Base-by-base conservation (phyloP, 2,329 filamentous ascomycete species). In the Ophiostoma pallidulum region DNA sequence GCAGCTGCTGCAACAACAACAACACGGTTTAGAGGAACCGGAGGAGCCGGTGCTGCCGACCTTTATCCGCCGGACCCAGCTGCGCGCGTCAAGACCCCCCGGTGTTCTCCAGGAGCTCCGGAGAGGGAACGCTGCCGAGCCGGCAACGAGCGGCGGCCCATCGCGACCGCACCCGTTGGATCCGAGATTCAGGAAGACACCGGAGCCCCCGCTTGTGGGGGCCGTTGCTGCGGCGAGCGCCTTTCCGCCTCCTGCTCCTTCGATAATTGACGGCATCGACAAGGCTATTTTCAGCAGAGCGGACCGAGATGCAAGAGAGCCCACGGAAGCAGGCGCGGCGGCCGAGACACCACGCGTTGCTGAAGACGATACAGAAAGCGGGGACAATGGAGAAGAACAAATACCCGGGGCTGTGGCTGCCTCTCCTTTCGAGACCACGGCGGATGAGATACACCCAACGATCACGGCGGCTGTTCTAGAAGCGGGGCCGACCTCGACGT, bases 201-300 rank as follows among this genome's bases (percentile, higher is more conserved):
- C 28, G 41, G 14, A n/a, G 6, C 19, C 14, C 8, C 16, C n/a
- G 33, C 5, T 18, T 19, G 4, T 10, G 24, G 24, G 24, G 24
- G 24, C n/a, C n/a, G n/a, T n/a, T n/a, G n/a, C n/a, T n/a, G n/a
- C n/a, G n/a, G n/a, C n/a, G n/a, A n/a, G n/a, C n/a, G n/a, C n/a
- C n/a, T n/a, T n/a, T 28, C 6, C 24, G 5, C 10, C 24, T 10
- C 5, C 24, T 28, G 24, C 36, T 6, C 56, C 64, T 9, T 64
- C 67, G 28, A 52, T 66, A 1, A 69, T 70, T 3, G 54, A 61
- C 0, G 69, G 60, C 20, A 57, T 73, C 19, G 64, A 74, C 46
- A 54, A 74, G 43, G 69, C 72, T 41, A 58, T 76, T 18, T 77
- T 77, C 47, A 70, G 70, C 49, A 41, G 19, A 20, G 4, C 7